A percentile compares a stretch with the other conserved stretches of the same genome.
Evolutionary conservation across 768 basidiomycete species (phyloP).

Genomic region (Clathrus columnatus): DNA sequence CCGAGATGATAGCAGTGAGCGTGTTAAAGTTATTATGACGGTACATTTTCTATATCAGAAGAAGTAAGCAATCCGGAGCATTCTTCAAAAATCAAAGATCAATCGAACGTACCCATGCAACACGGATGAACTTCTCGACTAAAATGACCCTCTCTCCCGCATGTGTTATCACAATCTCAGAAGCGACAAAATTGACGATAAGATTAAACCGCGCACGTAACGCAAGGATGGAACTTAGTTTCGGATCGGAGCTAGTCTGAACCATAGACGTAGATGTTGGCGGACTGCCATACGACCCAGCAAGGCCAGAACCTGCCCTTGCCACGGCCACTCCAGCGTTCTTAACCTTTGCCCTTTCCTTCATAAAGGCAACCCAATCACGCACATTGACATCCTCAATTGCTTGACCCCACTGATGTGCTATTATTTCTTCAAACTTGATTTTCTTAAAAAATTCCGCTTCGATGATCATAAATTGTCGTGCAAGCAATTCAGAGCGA

Average conservation of each 20-base stretch:
- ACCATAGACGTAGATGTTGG: conserved; percentile 14
- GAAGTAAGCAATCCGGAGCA: background rate
- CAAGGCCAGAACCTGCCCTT: too few relatives aligned
- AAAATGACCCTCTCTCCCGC: conserved; percentile 55
- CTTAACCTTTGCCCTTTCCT: conserved; percentile 64
- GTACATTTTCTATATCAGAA: conserved; percentile 62
- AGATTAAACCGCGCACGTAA: conserved; percentile 80
- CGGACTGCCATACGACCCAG: background rate
- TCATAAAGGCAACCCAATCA: conserved; percentile 79
- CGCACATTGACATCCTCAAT: conserved; percentile 56
- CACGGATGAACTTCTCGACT: conserved; percentile 71
- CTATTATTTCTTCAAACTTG: conserved; percentile 82
- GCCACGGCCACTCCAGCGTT: background rate
- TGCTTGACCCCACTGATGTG: conserved; percentile 52
- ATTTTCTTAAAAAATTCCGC: conserved; percentile 77
- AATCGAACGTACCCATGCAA: conserved; percentile 63
- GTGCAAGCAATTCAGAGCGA: conserved; percentile 54
- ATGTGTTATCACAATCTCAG: conserved; percentile 72
- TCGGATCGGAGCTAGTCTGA: conserved; percentile 47
- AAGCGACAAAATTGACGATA: conserved; percentile 68
- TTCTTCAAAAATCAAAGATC: background rate
- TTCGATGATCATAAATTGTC: conserved; percentile 83
- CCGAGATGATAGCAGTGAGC: conserved; percentile 70
- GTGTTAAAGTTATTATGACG: conserved; percentile 68
- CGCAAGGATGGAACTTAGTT: conserved; percentile 63